A percentile compares a stretch with the other conserved stretches of the same genome.
Evolutionary conservation across 768 basidiomycete genomes (phyloP).

Genomic region (Neoboletus brunneissimus): DNA sequence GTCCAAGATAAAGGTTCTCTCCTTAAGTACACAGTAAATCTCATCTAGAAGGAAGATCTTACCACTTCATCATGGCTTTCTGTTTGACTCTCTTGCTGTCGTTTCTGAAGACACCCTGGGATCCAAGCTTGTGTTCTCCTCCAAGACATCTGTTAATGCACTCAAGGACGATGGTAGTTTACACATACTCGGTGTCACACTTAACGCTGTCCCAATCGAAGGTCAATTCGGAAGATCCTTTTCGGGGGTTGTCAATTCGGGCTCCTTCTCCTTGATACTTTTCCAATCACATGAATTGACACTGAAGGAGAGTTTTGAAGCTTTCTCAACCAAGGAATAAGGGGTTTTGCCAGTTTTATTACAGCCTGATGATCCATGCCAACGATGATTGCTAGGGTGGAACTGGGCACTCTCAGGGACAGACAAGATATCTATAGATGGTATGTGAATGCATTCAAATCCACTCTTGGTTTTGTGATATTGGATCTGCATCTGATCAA

Average conservation of each 20-base stretch:
- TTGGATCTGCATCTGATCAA: conserved; percentile 94
- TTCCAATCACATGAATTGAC: conserved; percentile 52
- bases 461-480: conserved; percentile 88
- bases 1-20: too few relatives aligned
- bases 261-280: conserved; percentile 44
- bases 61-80: conserved; percentile 65
- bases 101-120: conserved; percentile 60
- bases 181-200: conserved; percentile 68
- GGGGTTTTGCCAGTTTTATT: conserved; percentile 49
- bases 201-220: conserved; percentile 47
- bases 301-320: conserved; percentile 76
- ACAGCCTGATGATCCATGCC: conserved; percentile 48
- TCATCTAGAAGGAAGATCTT: conserved; percentile 48
- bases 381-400: conserved; percentile 36
- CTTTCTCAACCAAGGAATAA: conserved; percentile 65
- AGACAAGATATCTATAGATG: conserved; percentile 87
- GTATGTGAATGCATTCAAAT: conserved; percentile 94
- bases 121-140: conserved; percentile 35
- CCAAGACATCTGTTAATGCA: conserved; percentile 47
- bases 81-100: conserved; percentile 67
- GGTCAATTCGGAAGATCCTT: conserved; percentile 47
- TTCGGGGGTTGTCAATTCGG: conserved; percentile 38
- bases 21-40: too few relatives aligned
- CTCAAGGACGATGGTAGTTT: conserved; percentile 84
- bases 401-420: conserved; percentile 46